Evolutionary conservation across 1,284 basidiomycete genomes (phyloP), one percentile per base, ranked within the genome.

Genomic region (Kwoniella shivajii): DNA sequence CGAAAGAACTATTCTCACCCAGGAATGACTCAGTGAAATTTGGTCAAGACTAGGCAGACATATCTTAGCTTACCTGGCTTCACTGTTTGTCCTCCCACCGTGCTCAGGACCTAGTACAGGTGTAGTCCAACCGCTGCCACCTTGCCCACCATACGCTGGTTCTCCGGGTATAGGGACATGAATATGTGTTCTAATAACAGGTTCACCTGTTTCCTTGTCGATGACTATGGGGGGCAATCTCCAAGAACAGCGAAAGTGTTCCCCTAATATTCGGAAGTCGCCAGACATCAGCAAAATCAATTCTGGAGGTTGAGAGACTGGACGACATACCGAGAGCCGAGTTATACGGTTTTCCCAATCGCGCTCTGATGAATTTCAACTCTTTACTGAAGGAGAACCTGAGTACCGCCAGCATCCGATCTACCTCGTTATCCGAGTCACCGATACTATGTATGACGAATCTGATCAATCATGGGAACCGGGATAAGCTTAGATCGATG

Each of bases 331-430:
- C 91, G 0, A 95, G 84, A 31, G 92, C 89, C 0, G 91, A 92
- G 80, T 95, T 94, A 82, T 97, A 98, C 0, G 94, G 92, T 76
- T 98, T 97, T 82, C 90, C 91, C 18, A 96, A 84, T 75, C 90
- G 90, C 41, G 91, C 90, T 57, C 89, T 86, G 56, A 96, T 83
- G 68, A 92, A 95, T 79, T 95, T 96, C 74, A 96, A 87, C 73
- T 99, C 94, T 77, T 97, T 97, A 50, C 91, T 90, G 75, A 94
- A 92, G 10, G 86, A 81, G 76, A 93, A 99, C 26, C 92, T 85
- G 37, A 97, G 77, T 9, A 90, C 88, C 34, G 92, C 89, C 24
- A 98, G 82, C 88, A 98, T 94, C 41, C 94, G 86, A 69, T 94
- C 89, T 60, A 98, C 86, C 24, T 91, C 86, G 72, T 97, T 92